Evolutionary conservation across 257 asterid genomes (phyloP), one percentile per base, ranked within the genome.

Genomic region (Fraxinus quadrangulata): DNA sequence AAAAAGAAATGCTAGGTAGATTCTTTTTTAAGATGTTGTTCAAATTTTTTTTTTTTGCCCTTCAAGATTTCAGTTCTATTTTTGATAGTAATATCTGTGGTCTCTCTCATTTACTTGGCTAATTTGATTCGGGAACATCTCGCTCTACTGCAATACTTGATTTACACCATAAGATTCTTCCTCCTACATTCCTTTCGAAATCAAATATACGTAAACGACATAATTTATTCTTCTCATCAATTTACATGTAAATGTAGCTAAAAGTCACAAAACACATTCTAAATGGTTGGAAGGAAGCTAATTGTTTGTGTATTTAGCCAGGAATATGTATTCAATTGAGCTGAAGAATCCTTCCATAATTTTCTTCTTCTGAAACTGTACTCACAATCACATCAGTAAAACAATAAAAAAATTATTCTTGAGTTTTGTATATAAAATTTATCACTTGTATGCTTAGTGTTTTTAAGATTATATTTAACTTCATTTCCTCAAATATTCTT

Each of bases 301-400:
- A 72, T 68, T 81, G 73, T 76, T 78, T 17, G 24, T 71, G 72
- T 65, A 74, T 24, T 45, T 26, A 36, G 75, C 19, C 76, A 8
- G 68, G 67, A 40, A 28, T 6, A 66, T 49, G 80, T 80, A 87
- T 85, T 95, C 90, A 95, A 91, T 95, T 92, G 76, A 94, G 34
- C 81, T 95, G 98, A 75, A 93, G 97, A 81, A 92, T 88, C 86
- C 89, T 90, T 77, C 92, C 98, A 24, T 84, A 88, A 75, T 76
- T 85, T 83, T 91, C 88, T 65, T 95, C 99, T 83, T 90, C 97
- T 67, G 28, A 1, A 66, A 72, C 98, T 89, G 92, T 73, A 76
- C 72, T 63, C 82, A 78, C 26, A 80, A 54, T 51, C 45, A 67
- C 78, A 70, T 81, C 61, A 74, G 63, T 63, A n/a, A 76, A 54